Evolutionary conservation across 148 eudicot genomes (phyloP), one percentile per base, ranked within the genome.

Genomic region (Diospyros lotus): DNA sequence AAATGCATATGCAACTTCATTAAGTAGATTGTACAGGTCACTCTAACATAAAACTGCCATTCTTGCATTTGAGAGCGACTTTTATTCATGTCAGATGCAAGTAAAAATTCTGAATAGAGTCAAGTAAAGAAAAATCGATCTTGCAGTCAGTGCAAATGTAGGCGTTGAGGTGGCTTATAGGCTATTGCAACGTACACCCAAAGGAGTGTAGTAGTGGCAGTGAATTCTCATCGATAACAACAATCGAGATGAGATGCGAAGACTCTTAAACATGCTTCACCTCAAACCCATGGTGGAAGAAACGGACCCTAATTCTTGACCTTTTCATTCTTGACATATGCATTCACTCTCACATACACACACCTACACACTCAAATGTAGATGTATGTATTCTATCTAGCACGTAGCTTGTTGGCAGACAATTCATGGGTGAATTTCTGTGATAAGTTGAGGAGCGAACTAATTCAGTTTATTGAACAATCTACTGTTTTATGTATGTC

Each of bases 71-170:
- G 11, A 2, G 3, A 42, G 54, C 41, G 52, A n/a, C 38, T 52
- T 40, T 66, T 44, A 15, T 17, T 75, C 44, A 67, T 9, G 17
- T 59, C 58, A 46, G 55, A 58, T 55, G 67, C 75, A 44, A 58
- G 44, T 72, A 10, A 59, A 72, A 46, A 28, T 44, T 40, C n/a
- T 59, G 55, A 53, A 48, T 13, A n/a, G 15, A 58, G 78, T 67
- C 17, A 56, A 63, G 14, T 40, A 13, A 75, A 45, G 44, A 61
- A 74, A 67, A 48, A 3, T 2, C 40, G 18, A 46, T 14, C 55
- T n/a, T 67, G 56, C 18, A 48, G 40, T 12, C 39, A 9, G 28
- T 28, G 28, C 28, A 28, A 28, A 28, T 28, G 28, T 28, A 28
- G 28, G 28, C 28, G 28, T 28, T 0, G 28, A 28, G 28, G 28